Evolutionary conservation across 306 rosid genomes (phyloP), one percentile per base, ranked within the genome.

Genomic region (Bauhinia variegata): DNA sequence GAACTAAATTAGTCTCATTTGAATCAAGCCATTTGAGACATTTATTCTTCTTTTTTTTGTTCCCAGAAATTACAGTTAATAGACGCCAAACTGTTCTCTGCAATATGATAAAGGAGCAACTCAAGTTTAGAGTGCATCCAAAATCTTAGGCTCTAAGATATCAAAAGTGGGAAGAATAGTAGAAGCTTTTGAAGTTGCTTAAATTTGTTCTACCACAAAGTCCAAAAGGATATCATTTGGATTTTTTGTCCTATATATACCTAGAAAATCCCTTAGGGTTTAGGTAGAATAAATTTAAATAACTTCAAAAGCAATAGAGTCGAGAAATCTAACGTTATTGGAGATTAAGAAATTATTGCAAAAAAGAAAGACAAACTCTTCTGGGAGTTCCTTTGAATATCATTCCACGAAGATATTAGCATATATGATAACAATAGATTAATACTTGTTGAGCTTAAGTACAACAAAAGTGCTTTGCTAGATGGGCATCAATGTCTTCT

Each of bases 21-120:
- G 78, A 63, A 50, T 82, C 67, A 5, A 85, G 54, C 89, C 89
- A 85, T 18, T 82, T 46, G 4, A 85, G 62, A 49, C 85, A 85
- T 23, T 60, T 77, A 11, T 6, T 79, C 83, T 58, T 85, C 87
- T 23, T 59, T 74, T n/a, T n/a, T n/a, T n/a, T n/a, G n/a, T n/a
- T n/a, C n/a, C 87, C 89, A 85, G 11, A 85, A 55, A 70, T 76
- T 85, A 15, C 79, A 76, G 0, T 42, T 56, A 2, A 76, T 46
- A 41, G 75, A 31, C 2, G 71, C 66, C 23, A 14, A 13, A 0
- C 5, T 36, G 15, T 52, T 54, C 11, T 54, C 50, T 18, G 70
- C 17, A 43, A 57, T 37, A 33, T 75, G 63, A 53, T 57, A 62
- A 33, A 68, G 81, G 28, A 82, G 75, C 50, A 78, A 67, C 7